phyloP scores from a whole-genome alignment of 1,284 basidiomycete genomes.

The Apiotrichum porosum region DNA sequence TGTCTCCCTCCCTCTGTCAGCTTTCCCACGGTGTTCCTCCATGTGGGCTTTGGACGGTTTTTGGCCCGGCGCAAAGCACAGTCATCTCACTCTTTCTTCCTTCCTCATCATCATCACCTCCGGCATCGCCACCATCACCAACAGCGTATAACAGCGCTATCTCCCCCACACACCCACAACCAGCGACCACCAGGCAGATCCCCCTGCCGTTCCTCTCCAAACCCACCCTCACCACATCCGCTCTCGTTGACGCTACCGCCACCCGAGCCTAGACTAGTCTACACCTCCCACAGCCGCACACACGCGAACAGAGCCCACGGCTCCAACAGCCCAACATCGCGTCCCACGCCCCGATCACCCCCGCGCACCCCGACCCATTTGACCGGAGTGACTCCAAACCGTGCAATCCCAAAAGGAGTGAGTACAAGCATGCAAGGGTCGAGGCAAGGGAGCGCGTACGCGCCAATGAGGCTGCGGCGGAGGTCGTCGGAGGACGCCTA shows the following conservation, averaged over 20 bases:
- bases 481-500: too few species aligned
- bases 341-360: conserved; percentile 2
- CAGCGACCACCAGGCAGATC: too few species aligned
- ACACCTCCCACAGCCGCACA: not conserved
- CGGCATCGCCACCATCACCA: not conserved
- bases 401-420: not conserved
- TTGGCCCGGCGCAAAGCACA: too few species aligned
- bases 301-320: conserved; percentile 11
- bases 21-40: not conserved
- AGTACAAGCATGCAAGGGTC: not conserved
- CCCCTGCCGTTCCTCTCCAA: not conserved
- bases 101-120: not conserved
- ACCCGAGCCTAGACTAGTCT: not conserved
- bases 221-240: not conserved
- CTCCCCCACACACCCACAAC: not conserved
- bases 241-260: not conserved
- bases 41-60: too few species aligned
- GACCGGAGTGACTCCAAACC: not conserved
- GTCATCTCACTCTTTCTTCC: not conserved
- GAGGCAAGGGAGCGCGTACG: not conserved
- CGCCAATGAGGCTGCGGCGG: not conserved
- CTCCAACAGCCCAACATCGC: conserved; percentile 13
- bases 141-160: not conserved
- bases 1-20: too few species aligned
- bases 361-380: not conserved